Conservation (phyloP, 2,329 filamentous ascomycete species). For the Colletotrichum chrysophilum region DNA sequence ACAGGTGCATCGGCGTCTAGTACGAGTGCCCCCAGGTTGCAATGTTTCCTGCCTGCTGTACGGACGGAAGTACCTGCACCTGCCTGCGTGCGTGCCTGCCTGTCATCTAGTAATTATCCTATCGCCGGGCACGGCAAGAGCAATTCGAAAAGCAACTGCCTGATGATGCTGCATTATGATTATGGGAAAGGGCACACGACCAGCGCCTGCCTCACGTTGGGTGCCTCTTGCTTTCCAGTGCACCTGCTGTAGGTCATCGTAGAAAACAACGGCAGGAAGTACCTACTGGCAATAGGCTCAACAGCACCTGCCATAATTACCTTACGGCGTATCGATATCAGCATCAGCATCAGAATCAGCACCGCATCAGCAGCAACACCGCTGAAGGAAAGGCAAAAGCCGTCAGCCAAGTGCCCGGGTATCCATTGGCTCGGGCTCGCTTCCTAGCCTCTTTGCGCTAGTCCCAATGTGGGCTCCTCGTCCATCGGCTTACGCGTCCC, state of each 20-base stretch:
- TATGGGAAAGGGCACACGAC: not conserved
- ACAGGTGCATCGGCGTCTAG: not conserved
- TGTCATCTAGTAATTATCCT: not conserved
- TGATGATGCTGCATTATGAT: not conserved
- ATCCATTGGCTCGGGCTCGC: not conserved
- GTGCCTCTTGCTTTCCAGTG: not conserved
- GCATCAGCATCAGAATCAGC: not conserved
- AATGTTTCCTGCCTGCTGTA: not conserved
- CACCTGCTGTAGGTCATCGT: not conserved
- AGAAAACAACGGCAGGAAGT: not conserved
- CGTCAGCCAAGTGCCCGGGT: not conserved
- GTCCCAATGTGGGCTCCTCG: not conserved
- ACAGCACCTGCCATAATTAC: not conserved
- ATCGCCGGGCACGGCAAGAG: not conserved
- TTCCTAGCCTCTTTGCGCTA: not conserved
- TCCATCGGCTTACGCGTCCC: slow-evolving; percentile 22
- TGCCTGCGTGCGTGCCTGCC: not conserved
- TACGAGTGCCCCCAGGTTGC: not conserved
- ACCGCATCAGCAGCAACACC: not conserved
- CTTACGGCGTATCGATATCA: not conserved
- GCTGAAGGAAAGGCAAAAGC: not conserved
- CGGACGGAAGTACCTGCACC: not conserved
- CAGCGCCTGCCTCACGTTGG: not conserved
- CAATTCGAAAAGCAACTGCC: not conserved
- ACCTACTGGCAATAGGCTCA: not conserved